These are phyloP conservation scores for Zymoseptoria brevis DNA, from an alignment of 2,329 filamentous ascomycete species.

Conservation along the genomic window DNA sequence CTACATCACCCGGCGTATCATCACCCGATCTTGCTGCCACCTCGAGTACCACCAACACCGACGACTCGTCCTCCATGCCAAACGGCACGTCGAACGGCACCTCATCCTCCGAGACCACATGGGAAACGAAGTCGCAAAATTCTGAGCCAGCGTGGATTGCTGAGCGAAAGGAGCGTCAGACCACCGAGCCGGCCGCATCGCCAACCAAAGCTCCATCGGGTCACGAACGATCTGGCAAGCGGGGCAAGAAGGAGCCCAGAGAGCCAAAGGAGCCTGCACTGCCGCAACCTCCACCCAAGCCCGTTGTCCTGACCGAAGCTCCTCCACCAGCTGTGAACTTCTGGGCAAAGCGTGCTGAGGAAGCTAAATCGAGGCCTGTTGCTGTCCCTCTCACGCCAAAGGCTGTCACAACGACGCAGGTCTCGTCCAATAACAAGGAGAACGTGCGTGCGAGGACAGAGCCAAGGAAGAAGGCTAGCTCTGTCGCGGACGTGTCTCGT, in stretches of 20 bases:
- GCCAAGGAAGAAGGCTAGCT: slow-evolving; percentile 21
- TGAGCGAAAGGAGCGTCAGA: slow-evolving; percentile 30
- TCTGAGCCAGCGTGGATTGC: slow-evolving; percentile 59
- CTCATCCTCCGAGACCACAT: slow-evolving; percentile 55
- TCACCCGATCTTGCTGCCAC: slow-evolving; percentile 50
- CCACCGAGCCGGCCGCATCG: slow-evolving; percentile 4
- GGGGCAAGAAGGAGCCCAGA: slow-evolving; percentile 18
- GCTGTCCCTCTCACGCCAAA: slow-evolving; percentile 22
- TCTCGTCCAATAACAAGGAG: slow-evolving; percentile 15
- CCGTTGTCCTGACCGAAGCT: slow-evolving; percentile 64
- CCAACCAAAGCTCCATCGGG: slow-evolving; percentile 1
- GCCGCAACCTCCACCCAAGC: slow-evolving; percentile 35
- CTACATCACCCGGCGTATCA: slow-evolving; percentile 29
- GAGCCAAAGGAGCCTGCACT: slow-evolving; percentile 19
- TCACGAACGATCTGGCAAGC: slow-evolving; percentile 7
- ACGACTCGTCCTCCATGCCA: slow-evolving; percentile 53
- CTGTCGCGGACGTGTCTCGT: slow-evolving; percentile 12
- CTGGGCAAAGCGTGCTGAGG: slow-evolving; percentile 74
- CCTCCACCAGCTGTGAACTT: slow-evolving; percentile 77
- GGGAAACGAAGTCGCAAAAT: slow-evolving; percentile 58
- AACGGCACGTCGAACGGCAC: slow-evolving; percentile 35
- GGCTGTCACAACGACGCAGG: slow-evolving; percentile 1
- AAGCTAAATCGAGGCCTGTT: slow-evolving; percentile 46
- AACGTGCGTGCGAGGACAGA: slow-evolving; percentile 23
- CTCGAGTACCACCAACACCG: slow-evolving; percentile 51